A percentile compares a stretch with the other conserved stretches of the same genome.
These are phyloP conservation scores for Rhododendron simsii DNA, from an alignment of 148 eudicot species.

Conservation along the genomic window DNA sequence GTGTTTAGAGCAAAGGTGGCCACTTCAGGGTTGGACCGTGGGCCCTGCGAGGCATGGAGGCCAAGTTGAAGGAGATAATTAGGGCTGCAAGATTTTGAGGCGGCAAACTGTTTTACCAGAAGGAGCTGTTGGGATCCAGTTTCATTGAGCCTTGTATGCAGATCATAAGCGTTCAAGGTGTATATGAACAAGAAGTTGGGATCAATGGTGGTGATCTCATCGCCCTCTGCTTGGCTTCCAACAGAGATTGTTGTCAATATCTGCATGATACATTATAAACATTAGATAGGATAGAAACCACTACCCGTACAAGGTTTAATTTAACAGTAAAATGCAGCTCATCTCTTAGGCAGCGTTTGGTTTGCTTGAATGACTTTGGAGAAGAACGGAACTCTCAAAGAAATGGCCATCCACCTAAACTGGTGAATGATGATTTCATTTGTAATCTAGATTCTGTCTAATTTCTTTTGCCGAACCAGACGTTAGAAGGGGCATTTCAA, in stretches of 20 bases:
- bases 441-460: not conserved
- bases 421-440: not conserved
- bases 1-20: slow-evolving; percentile 61
- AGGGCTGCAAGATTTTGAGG: slow-evolving; percentile 70
- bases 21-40: slow-evolving; percentile 61
- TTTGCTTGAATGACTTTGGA: not conserved
- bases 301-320: not conserved
- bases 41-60: slow-evolving; percentile 67
- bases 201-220: slow-evolving; percentile 38
- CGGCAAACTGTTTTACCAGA: slow-evolving; percentile 51
- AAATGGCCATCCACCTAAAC: not conserved
- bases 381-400: not conserved
- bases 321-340: not conserved
- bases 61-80: slow-evolving; percentile 77
- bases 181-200: slow-evolving; percentile 50
- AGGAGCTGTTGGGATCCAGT: slow-evolving; percentile 51
- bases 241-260: slow-evolving; percentile 41
- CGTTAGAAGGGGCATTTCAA: not conserved
- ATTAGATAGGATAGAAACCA: not conserved
- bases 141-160: slow-evolving; percentile 61
- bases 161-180: slow-evolving; percentile 64
- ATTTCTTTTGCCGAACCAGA: not conserved
- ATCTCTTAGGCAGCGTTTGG: not conserved
- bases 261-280: slow-evolving; percentile 37
- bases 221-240: slow-evolving; percentile 28